phyloP scores from a whole-genome alignment of 352 stramenopile species.

The Pythium vanterpoolii region DNA sequence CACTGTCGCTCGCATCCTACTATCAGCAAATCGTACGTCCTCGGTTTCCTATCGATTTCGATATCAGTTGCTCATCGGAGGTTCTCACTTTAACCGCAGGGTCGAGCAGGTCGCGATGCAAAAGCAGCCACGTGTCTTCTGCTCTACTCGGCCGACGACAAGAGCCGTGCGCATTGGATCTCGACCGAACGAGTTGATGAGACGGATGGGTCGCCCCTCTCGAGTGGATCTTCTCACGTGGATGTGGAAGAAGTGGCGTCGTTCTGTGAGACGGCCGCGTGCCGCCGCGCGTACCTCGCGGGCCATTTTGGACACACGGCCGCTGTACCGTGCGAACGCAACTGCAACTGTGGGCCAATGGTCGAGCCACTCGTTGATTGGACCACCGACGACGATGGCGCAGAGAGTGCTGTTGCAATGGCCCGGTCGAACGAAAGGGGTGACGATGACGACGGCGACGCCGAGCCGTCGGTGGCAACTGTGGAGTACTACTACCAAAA shows the following conservation, averaged over 20 bases:
- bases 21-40: slow-evolving; percentile 71
- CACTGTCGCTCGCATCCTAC: slow-evolving; percentile 63
- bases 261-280: slow-evolving; percentile 55
- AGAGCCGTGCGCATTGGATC: slow-evolving; percentile 40
- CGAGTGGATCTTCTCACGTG: slow-evolving; percentile 36
- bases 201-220: slow-evolving; percentile 14
- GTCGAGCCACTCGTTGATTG: slow-evolving; percentile 15
- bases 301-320: slow-evolving; percentile 28
- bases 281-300: slow-evolving; percentile 57
- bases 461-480: not conserved
- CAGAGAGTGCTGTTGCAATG: not conserved
- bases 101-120: slow-evolving; percentile 64
- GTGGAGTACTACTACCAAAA: slow-evolving; percentile 70
- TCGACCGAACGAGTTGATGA: slow-evolving; percentile 37
- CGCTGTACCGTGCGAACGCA: slow-evolving; percentile 2
- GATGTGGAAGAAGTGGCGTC: slow-evolving; percentile 48
- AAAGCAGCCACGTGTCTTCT: slow-evolving; percentile 47
- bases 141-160: slow-evolving; percentile 60
- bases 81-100: slow-evolving; percentile 26
- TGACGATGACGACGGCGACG: not conserved
- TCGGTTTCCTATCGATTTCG: not conserved
- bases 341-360: slow-evolving; percentile 63
- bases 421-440: no score
- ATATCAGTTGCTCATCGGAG: not conserved
- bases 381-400: not conserved